phyloP scores from a whole-genome alignment of 441 rosid species.

The Theobroma grandiflorum region DNA sequence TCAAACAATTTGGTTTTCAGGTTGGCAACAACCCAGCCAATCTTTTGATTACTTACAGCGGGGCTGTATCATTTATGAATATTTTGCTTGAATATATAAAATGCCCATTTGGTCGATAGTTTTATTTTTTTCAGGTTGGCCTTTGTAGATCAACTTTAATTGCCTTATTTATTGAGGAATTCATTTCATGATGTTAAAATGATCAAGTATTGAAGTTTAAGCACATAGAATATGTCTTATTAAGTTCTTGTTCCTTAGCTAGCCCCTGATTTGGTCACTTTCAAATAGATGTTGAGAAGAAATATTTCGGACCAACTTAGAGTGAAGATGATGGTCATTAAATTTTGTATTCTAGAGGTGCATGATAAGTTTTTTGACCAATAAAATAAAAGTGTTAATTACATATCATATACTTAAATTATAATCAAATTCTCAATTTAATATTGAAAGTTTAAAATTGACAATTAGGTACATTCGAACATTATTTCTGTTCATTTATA shows the following conservation, averaged over 20 bases:
- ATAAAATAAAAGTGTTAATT: too few relatives aligned
- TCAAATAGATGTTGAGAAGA: background rate
- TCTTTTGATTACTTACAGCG: background rate
- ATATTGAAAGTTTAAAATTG: too few relatives aligned
- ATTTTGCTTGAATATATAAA: background rate
- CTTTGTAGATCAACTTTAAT: background rate
- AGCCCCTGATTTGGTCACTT: background rate
- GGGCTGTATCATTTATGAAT: background rate
- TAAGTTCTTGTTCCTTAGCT: background rate
- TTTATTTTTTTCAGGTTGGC: background rate
- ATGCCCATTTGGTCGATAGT: background rate
- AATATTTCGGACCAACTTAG: background rate
- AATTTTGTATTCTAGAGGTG: too few relatives aligned
- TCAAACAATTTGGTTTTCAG: too few relatives aligned
- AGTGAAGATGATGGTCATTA: too few relatives aligned
- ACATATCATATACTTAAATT: too few relatives aligned
- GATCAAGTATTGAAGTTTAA: background rate
- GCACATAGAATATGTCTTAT: background rate
- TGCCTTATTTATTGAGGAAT: background rate
- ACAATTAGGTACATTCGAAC: too few relatives aligned
- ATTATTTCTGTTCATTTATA: too few relatives aligned
- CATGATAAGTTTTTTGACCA: too few relatives aligned
- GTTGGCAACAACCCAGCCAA: slow-evolving; percentile 12
- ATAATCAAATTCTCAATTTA: too few relatives aligned
- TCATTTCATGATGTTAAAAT: background rate